Evolutionary conservation across 345 rosid genomes (phyloP).

Genomic region (Acer negundo): DNA sequence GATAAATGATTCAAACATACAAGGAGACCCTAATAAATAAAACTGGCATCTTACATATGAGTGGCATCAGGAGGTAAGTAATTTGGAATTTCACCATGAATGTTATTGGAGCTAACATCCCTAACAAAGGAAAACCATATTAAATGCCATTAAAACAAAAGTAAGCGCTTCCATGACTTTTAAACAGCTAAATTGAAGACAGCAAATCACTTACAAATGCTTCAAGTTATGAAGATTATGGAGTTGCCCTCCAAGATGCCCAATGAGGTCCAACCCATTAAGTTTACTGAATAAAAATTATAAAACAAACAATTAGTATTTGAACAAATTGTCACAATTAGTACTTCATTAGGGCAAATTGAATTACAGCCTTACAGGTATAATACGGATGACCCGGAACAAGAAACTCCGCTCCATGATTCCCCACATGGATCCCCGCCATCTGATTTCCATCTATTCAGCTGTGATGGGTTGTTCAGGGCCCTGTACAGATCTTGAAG

Average conservation of each 20-base stretch:
- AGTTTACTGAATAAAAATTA: slow-evolving; percentile 47
- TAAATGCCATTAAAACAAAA: neutral
- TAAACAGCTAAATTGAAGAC: neutral
- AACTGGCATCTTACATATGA: slow-evolving; percentile 58
- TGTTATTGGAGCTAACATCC: slow-evolving; percentile 74
- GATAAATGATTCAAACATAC: neutral
- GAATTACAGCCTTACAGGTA: slow-evolving; percentile 78
- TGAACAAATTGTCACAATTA: neutral
- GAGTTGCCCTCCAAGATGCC: slow-evolving; percentile 70
- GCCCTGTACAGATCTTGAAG: slow-evolving; percentile 65
- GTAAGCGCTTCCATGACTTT: slow-evolving; percentile 5
- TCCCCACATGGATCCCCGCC: slow-evolving; percentile 87
- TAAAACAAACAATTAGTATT: neutral
- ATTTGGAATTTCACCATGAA: slow-evolving; percentile 74
- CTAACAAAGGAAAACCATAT: slow-evolving; percentile 37
- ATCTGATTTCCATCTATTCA: slow-evolving; percentile 66
- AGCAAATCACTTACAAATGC: slow-evolving; percentile 55
- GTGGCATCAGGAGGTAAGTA: slow-evolving; percentile 78
- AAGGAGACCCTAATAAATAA: slow-evolving; percentile 6
- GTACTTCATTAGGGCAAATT: neutral
- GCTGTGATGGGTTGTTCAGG: slow-evolving; percentile 56
- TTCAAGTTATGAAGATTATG: slow-evolving; percentile 64
- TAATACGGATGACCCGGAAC: slow-evolving; percentile 66
- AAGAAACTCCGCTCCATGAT: slow-evolving; percentile 85
- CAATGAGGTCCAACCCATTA: slow-evolving; percentile 60